These are phyloP conservation scores for Aegle marmelos DNA, from an alignment of 345 rosid genomes.

Conservation along the genomic window DNA sequence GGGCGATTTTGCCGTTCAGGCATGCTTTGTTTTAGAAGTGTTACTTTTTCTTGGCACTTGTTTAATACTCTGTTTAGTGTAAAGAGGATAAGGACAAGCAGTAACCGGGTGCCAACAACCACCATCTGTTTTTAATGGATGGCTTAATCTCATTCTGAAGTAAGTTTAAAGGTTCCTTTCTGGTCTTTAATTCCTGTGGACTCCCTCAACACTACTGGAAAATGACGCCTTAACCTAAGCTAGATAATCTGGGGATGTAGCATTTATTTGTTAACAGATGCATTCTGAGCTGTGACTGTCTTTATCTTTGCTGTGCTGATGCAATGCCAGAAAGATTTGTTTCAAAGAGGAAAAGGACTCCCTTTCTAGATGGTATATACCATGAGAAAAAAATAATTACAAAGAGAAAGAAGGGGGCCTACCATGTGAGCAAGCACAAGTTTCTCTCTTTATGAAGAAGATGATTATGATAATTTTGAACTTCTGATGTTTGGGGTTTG, in stretches of 20 bases:
- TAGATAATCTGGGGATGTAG: neutral
- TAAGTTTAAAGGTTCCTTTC: neutral
- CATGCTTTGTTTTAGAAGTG: neutral
- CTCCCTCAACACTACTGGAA: neutral
- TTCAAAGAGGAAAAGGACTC: neutral
- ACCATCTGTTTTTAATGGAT: neutral
- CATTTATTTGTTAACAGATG: neutral
- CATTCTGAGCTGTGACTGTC: neutral
- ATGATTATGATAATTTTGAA: constrained; percentile 17
- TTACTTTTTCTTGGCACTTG: neutral
- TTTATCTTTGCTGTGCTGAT: neutral
- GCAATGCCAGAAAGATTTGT: neutral
- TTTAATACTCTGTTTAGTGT: neutral
- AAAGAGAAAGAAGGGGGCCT: constrained; percentile 8
- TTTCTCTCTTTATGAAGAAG: constrained; percentile 8
- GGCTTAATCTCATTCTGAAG: neutral
- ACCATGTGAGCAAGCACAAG: constrained; percentile 27
- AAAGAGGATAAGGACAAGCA: neutral
- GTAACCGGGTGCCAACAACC: neutral
- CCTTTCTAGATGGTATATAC: neutral
- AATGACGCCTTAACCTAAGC: neutral
- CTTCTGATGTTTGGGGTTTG: constrained; percentile 6
- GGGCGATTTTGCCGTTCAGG: neutral
- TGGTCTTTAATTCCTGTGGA: neutral
- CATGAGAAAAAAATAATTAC: neutral